Evolutionary conservation across 2,329 filamentous ascomycete genomes (phyloP), one percentile per base, ranked within the genome.

Genomic region (Fonsecaea multimorphosa): DNA sequence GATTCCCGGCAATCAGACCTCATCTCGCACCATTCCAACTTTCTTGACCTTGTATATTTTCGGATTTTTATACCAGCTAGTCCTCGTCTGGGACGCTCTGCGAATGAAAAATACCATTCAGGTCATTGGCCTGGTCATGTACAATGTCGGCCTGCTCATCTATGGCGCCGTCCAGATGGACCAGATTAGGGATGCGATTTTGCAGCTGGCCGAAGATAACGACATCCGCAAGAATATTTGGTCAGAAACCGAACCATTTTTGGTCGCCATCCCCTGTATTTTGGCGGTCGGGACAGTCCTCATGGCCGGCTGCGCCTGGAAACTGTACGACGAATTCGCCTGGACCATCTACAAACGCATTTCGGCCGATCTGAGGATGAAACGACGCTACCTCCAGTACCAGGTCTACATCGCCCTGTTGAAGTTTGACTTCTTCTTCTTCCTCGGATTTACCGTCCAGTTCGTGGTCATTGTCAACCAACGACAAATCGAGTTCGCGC

Each of bases 361-460:
- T 76, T 96, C 93, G 75, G 95, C 95, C 58, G 95, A 99, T 82
- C 87, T 97, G 76, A 89, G 93, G 74, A 92, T 99, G 90, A 98
- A 97, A 85, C 90, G 93, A 80, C 89, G 95, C 70, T 99, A 96
- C 81, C 85, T 99, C 66, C 91, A 94, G 68, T 99, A 96, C 77
- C 95, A 99, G 88, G 93, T 99, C 78, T 99, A 97, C 79, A 97
- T 99, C 74, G 92, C 95, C 40, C 86, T 99, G 11, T 86, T 99
- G 71, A 99, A 99, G 80, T 99, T 99, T 78, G 95, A 99, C 81
- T 98, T 99, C 80, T 99, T 99, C 87, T 98, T 99, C 84, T 99
- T 99, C 85, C 87, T 99, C 58, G 95, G 94, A 61, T 99, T 99
- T 78, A 98, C 95, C 6, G 92, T 99, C 54, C 95, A 99, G 76